Percentiles rank a stretch among this genome's conserved stretches.
phyloP scores from a whole-genome alignment of 495 filamentous ascomycete species.

The Penicillium pancosmium region DNA sequence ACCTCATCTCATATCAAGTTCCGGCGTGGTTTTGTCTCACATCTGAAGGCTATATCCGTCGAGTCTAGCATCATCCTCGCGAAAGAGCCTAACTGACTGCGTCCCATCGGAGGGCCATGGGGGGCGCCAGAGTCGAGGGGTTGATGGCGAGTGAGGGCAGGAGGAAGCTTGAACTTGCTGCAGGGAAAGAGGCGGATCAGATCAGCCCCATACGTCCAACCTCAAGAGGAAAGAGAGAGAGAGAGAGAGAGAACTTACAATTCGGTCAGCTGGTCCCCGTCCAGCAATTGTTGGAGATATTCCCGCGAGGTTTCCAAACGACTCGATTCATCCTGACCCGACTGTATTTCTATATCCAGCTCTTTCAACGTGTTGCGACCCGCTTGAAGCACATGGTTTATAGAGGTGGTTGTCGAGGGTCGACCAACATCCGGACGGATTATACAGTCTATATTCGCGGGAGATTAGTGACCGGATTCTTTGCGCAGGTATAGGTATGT shows the following conservation, averaged over 20 bases:
- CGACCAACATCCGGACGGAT: slow-evolving; percentile 46
- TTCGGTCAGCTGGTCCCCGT: slow-evolving; percentile 68
- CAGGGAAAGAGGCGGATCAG: slow-evolving; percentile 16
- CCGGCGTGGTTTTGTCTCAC: slow-evolving; percentile 35
- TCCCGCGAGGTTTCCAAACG: slow-evolving; percentile 53
- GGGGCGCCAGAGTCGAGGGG: slow-evolving; percentile 20
- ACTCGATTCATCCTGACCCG: slow-evolving; percentile 42
- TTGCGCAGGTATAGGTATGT: too few species aligned
- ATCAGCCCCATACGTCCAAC: background rate
- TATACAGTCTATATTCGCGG: slow-evolving; percentile 37
- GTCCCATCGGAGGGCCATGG: slow-evolving; percentile 24
- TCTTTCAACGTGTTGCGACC: slow-evolving; percentile 46
- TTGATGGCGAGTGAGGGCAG: slow-evolving; percentile 26
- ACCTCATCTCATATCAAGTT: background rate
- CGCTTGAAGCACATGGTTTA: slow-evolving; percentile 48
- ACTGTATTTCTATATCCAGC: slow-evolving; percentile 43
- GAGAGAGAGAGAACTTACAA: slow-evolving; percentile 57
- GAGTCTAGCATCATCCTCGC: slow-evolving; percentile 60
- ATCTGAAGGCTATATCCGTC: slow-evolving; percentile 57
- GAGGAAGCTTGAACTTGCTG: slow-evolving; percentile 71
- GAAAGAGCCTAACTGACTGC: slow-evolving; percentile 53
- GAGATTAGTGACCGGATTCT: slow-evolving; percentile 10
- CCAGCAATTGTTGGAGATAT: slow-evolving; percentile 70
- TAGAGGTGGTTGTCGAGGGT: slow-evolving; percentile 45
- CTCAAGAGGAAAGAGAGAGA: background rate